Conservation (phyloP, 306 rosid species). For the Cucumis cinereus region DNA sequence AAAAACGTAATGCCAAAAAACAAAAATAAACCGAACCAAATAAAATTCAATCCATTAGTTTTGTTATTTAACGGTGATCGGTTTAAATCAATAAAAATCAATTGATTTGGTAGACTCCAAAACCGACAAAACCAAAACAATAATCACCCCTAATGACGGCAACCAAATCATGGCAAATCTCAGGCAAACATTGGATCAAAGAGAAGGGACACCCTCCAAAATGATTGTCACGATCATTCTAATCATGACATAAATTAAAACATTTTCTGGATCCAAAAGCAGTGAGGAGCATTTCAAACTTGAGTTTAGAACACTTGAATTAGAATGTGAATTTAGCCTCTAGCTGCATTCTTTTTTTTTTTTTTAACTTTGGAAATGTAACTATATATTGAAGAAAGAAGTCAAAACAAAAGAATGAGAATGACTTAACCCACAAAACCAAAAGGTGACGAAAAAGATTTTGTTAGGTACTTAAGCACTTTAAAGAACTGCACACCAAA, state of each 20-base stretch:
- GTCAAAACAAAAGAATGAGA: background rate
- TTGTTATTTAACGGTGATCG: no score
- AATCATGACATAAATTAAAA: background rate
- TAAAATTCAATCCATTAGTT: no score
- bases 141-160: no score
- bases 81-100: no score
- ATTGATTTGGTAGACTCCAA: no score
- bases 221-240: background rate
- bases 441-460: background rate
- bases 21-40: no score
- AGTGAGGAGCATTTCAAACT: background rate
- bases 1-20: no score
- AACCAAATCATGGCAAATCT: background rate
- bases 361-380: background rate
- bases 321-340: background rate
- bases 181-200: background rate
- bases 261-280: background rate
- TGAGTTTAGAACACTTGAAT: background rate
- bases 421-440: background rate
- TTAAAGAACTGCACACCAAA: no score
- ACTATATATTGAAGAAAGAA: background rate
- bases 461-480: no score
- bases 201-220: background rate
- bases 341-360: background rate
- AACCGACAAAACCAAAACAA: no score